Base-by-base conservation (phyloP, 208 protist genomes). In the Trypanosoma avium region DNA sequence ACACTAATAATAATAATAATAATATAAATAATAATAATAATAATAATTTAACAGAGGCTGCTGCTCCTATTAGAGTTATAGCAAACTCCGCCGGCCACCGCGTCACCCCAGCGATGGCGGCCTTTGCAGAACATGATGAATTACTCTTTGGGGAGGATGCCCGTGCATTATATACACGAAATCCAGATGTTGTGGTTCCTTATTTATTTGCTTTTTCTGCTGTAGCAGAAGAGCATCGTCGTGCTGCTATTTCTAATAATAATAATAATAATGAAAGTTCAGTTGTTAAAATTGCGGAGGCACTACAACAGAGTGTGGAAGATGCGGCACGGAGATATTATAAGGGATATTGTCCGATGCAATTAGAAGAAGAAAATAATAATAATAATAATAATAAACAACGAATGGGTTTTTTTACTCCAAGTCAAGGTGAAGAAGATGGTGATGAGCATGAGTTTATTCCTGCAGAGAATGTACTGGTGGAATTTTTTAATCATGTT, bases 21-120 rank as follows among this genome's bases (percentile, higher is more conserved):
- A n/a, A n/a, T n/a, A n/a, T n/a, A n/a, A n/a, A n/a, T n/a, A n/a
- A n/a, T n/a, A n/a, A n/a, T n/a, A n/a, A n/a, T n/a, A n/a, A n/a
- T n/a, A n/a, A n/a, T n/a, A n/a, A n/a, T n/a, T n/a, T n/a, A 17
- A 15, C 35, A 19, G 38, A 72, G 9, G 58, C 48, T 1, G 8
- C 66, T 8, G 69, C 73, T 10, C 56, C 82, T 7, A 83, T 89
- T 54, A 73, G 73, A 48, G 70, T 96, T 19, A 75, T 85, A 13
- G 82, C 84, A 21, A 94, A 96, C 68, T 84, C 86, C 17, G 76
- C 81, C 22, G 90, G 90, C 24, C 85, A 90, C 53, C 90, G 87
- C 61, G 74, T 69, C 40, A 96, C 90, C 2, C 83, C 84, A 4
- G 58, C 77, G 26, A 82, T 86, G 46, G 81, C 81, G 12, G 77